Evolutionary conservation across 1,284 basidiomycete genomes (phyloP), one percentile per base, ranked within the genome.

Genomic region (Cryptococcus amylolentus): DNA sequence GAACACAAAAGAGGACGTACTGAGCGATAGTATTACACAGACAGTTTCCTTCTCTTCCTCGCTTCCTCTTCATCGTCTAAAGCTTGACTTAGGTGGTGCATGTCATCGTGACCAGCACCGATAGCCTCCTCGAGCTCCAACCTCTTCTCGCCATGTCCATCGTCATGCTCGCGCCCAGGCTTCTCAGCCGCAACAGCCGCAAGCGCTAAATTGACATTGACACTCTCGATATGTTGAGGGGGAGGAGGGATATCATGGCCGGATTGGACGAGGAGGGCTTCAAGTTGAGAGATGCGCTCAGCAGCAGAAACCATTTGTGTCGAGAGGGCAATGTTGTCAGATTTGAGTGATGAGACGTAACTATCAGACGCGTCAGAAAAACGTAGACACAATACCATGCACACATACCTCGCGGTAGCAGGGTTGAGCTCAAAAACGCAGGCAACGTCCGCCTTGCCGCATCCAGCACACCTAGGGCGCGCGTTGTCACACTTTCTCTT

Each of bases 401-500:
- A 10, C 5, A 68, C 72, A 58, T 49, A 75, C 72, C 57, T 61
- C 13, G 64, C 65, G 2, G 71, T 75, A 13, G 72, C 71, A 2
- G 71, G 65, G 52, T 60, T 68, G 27, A 75, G 61, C 58, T 75
- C 72, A 50, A 71, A 75, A 10, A 73, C 71, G 49, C 72, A 75
- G 4, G 71, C 62, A 7, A 68, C 70, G 51, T 75, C 71, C 1
- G 70, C 68, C 47, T 70, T 69, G 10, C 58, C 56, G 50, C 72
- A 75, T 12, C 70, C 69, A 14, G 61, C 61, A 56, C 72, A 75
- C 20, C 72, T 63, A 1, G 72, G 72, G 54, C 62, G 62, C 0
- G 63, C 66, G 35, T 67, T 65, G 49, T 75, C 71, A 44, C 72
- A 75, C 53, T 75, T 75, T 43, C 72, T 58, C 57, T 75, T 75